phyloP scores from a whole-genome alignment of 306 rosid species.

The Amphicarpaea edgeworthii region DNA sequence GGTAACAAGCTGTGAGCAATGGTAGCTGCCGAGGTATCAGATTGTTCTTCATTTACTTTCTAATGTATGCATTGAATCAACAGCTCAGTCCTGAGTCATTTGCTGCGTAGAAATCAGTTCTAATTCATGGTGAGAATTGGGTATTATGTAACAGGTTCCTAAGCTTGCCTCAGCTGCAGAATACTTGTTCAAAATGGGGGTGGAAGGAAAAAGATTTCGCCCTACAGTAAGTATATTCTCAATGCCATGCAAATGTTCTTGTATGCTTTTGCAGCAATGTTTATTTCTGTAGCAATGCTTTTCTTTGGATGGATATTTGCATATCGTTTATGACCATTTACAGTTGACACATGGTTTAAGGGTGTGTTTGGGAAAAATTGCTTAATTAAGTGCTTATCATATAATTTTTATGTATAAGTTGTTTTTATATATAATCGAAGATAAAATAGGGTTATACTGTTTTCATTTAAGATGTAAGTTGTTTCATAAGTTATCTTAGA shows the following conservation, averaged over 20 bases:
- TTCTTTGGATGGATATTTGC: slow-evolving; percentile 23
- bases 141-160: slow-evolving; percentile 76
- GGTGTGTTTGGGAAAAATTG: not conserved
- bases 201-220: slow-evolving; percentile 96
- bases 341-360: not conserved
- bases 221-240: slow-evolving; percentile 76
- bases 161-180: slow-evolving; percentile 98
- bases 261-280: slow-evolving; percentile 10
- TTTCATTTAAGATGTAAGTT: not conserved
- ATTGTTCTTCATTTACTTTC: slow-evolving; percentile 33
- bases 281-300: slow-evolving; percentile 12
- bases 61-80: slow-evolving; percentile 35
- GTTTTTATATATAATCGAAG: not conserved
- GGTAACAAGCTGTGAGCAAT: slow-evolving; percentile 78
- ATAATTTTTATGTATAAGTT: not conserved
- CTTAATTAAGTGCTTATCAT: not conserved
- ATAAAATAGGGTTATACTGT: not conserved
- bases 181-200: slow-evolving; percentile 92
- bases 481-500: not conserved
- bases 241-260: slow-evolving; percentile 17
- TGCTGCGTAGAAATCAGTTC: slow-evolving; percentile 28
- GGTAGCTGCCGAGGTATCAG: slow-evolving; percentile 87
- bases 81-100: not conserved
- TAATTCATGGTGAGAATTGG: slow-evolving; percentile 35
- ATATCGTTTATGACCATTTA: slow-evolving; percentile 13